Percentiles rank a stretch among this genome's conserved stretches.
Evolutionary conservation across 495 filamentous ascomycete species (phyloP).

Genomic region (Talaromyces thailandensis): DNA sequence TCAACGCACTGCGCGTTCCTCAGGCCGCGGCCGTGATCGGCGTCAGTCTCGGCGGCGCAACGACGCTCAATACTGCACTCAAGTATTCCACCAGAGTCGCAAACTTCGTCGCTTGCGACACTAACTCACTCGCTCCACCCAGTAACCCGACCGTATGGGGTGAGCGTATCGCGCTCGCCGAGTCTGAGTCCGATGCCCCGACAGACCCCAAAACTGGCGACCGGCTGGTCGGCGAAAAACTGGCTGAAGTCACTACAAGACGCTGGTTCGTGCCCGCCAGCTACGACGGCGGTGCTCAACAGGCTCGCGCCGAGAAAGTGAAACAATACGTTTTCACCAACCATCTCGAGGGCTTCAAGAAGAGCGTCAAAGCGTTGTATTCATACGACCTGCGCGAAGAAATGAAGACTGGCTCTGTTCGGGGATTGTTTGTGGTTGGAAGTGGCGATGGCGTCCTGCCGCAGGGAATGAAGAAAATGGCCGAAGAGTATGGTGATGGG

Average conservation of each 20-base stretch:
- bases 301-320: conserved; percentile 39
- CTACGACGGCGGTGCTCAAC: conserved; percentile 36
- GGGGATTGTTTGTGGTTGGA: conserved; percentile 59
- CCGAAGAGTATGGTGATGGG: conserved; percentile 28
- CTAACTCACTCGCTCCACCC: conserved; percentile 55
- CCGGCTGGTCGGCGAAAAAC: conserved; percentile 41
- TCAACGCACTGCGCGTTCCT: conserved; percentile 50
- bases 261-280: conserved; percentile 65
- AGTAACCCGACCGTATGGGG: conserved; percentile 69
- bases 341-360: conserved; percentile 58
- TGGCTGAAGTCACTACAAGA: conserved; percentile 59
- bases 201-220: conserved; percentile 18
- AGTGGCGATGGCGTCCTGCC: conserved; percentile 66
- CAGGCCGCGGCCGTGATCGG: conserved; percentile 56
- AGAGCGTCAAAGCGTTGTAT: conserved; percentile 63
- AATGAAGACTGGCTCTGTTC: conserved; percentile 50
- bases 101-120: conserved; percentile 67
- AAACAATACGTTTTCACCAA: conserved; percentile 56
- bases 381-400: conserved; percentile 61
- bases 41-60: conserved; percentile 71
- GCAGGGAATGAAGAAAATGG: conserved; percentile 69
- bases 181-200: conserved; percentile 27
- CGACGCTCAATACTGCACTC: conserved; percentile 60
- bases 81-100: conserved; percentile 49
- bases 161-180: conserved; percentile 61